These are phyloP conservation scores for Aegilops sharonensis DNA, from an alignment of 176 grass and related monocot species.

Conservation along the genomic window DNA sequence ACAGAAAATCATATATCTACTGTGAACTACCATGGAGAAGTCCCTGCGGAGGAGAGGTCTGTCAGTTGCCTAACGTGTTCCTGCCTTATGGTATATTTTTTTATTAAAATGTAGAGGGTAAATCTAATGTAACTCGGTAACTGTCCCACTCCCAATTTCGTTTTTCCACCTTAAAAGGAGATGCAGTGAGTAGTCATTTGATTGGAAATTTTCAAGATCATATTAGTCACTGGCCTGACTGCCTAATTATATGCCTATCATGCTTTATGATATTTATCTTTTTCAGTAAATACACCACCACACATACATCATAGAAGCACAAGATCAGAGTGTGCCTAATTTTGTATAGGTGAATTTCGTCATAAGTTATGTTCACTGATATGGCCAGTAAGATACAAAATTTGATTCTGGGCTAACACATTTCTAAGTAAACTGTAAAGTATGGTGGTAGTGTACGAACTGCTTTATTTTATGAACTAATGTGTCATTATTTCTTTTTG, in stretches of 20 bases:
- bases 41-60: slow-evolving; percentile 94
- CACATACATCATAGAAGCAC: background rate
- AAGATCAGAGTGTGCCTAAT: background rate
- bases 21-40: slow-evolving; percentile 98
- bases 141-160: background rate
- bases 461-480: background rate
- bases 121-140: background rate
- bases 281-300: background rate
- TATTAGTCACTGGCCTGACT: background rate
- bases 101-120: background rate
- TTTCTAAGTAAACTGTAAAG: background rate
- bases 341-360: background rate
- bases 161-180: background rate
- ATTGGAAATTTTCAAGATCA: background rate
- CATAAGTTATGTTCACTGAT: background rate
- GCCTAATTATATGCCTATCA: background rate
- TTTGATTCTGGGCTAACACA: background rate
- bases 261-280: background rate
- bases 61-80: slow-evolving; percentile 15
- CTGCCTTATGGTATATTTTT: background rate
- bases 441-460: background rate
- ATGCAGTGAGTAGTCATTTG: background rate
- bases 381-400: background rate
- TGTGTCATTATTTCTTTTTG: background rate
- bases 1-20: slow-evolving; percentile 90